Conservation (phyloP, 495 filamentous ascomycete genomes). For the Penicillium canescens region DNA sequence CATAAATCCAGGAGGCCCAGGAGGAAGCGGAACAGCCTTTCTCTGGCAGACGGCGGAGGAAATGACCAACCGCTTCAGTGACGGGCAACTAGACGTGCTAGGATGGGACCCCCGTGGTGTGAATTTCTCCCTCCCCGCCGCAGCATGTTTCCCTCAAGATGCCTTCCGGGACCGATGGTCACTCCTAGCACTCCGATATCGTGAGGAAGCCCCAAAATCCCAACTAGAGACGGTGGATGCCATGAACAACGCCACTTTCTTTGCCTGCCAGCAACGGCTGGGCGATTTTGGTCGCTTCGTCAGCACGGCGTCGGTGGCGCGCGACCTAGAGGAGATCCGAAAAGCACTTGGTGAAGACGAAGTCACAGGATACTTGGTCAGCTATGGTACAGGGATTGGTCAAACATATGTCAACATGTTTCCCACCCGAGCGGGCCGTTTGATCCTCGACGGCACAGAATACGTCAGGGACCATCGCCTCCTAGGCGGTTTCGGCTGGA, state of each 20-base stretch:
- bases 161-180: constrained; percentile 16
- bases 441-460: constrained; percentile 20
- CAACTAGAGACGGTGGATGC: constrained; percentile 16
- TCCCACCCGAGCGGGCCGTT: constrained; percentile 12
- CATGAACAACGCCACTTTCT: constrained; percentile 20
- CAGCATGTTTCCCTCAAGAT: constrained; percentile 15
- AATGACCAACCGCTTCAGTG: constrained; percentile 16
- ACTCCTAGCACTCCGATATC: constrained; percentile 7
- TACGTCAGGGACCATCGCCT: constrained; percentile 20
- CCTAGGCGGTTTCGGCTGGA: constrained; percentile 20
- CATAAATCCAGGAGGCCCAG: constrained; percentile 18
- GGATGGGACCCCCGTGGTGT: constrained; percentile 22
- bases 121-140: constrained; percentile 14
- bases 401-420: constrained; percentile 24
- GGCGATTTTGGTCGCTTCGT: constrained; percentile 21
- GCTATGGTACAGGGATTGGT: constrained; percentile 19
- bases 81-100: constrained; percentile 13
- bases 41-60: constrained; percentile 15
- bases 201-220: constrained; percentile 7
- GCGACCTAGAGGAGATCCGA: constrained; percentile 20
- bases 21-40: constrained; percentile 14
- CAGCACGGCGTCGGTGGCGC: constrained; percentile 17
- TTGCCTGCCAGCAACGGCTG: constrained; percentile 13
- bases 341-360: constrained; percentile 15
- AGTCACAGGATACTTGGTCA: constrained; percentile 18